These are phyloP conservation scores for Xylaria sp. DNA, from an alignment of 2,329 filamentous ascomycete genomes.

Conservation along the genomic window DNA sequence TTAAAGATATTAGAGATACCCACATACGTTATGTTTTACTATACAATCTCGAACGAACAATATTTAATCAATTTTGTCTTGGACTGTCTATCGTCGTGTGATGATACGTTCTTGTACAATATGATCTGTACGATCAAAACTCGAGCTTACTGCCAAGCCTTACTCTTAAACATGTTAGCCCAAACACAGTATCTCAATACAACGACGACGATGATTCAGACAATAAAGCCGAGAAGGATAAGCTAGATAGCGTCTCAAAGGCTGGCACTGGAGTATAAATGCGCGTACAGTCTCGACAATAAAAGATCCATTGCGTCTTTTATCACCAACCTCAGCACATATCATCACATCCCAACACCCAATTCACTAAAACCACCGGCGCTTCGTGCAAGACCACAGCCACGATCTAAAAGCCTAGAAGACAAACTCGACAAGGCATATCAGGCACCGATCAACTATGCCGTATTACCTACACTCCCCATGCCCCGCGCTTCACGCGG, in stretches of 20 bases:
- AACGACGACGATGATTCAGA: neutral
- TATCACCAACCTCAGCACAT: neutral
- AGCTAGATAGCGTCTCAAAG: neutral
- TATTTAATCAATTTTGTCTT: too few relatives aligned
- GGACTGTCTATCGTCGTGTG: too few relatives aligned
- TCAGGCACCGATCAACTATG: neutral
- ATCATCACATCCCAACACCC: neutral
- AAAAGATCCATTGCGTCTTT: neutral
- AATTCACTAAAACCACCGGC: too few relatives aligned
- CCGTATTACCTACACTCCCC: neutral
- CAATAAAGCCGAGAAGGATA: neutral
- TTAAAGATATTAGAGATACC: slow-evolving; percentile 24
- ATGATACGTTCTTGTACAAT: neutral
- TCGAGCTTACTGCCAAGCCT: slow-evolving; percentile 17
- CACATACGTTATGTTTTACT: slow-evolving; percentile 17
- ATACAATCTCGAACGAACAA: neutral
- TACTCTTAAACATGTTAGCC: slow-evolving; percentile 19
- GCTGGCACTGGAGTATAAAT: neutral
- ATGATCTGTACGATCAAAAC: neutral
- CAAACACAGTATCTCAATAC: neutral
- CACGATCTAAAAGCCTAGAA: too few relatives aligned
- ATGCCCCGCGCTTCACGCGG: too few relatives aligned
- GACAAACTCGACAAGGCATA: too few relatives aligned
- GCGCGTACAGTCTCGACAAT: neutral
- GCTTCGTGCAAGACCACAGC: too few relatives aligned